Conservation (phyloP, 2,329 filamentous ascomycete species). For the Trichophyton rubrum region DNA sequence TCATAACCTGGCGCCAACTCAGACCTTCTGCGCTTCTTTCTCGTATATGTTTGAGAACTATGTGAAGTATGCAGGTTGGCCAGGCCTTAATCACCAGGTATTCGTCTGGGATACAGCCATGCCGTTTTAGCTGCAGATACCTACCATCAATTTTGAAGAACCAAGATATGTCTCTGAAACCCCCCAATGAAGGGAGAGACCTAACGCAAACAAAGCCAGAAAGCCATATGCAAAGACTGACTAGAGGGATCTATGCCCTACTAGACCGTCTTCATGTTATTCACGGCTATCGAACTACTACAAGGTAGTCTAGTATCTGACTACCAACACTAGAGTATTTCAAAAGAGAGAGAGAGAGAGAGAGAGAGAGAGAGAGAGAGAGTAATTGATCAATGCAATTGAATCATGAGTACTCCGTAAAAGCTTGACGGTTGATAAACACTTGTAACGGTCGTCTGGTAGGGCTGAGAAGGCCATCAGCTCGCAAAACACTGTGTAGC, state of each 20-base stretch:
- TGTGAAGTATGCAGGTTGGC: not conserved
- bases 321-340: too few species aligned
- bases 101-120: not conserved
- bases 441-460: not conserved
- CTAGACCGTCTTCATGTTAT: not conserved
- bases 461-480: not conserved
- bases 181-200: not conserved
- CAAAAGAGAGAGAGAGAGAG: too few species aligned
- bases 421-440: not conserved
- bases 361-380: too few species aligned
- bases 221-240: not conserved
- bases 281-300: not conserved
- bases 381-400: not conserved
- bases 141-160: not conserved
- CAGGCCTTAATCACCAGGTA: not conserved
- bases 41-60: not conserved
- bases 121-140: not conserved
- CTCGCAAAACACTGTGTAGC: not conserved
- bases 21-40: not conserved
- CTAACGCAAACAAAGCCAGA: not conserved
- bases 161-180: not conserved
- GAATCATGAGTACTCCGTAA: not conserved
- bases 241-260: too few species aligned
- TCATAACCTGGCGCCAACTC: not conserved
- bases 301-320: not conserved